Evolutionary conservation across 2,329 filamentous ascomycete genomes (phyloP).

Genomic region (Aspergillus ruber): DNA sequence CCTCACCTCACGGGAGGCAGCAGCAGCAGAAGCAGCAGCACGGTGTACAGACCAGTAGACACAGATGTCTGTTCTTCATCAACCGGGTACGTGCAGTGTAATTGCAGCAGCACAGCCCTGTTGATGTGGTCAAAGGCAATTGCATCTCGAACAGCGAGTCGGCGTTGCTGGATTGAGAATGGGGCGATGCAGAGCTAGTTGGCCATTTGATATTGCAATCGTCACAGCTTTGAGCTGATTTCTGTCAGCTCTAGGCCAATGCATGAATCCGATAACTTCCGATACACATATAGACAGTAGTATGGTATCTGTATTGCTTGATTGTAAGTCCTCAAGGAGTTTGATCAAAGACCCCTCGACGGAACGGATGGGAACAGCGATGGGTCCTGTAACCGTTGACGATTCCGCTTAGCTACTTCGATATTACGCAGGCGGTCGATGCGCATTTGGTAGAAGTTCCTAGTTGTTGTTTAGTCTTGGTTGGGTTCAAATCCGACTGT

Average conservation of each 20-base stretch:
- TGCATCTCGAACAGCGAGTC: not conserved
- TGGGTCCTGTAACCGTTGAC: conserved; percentile 71
- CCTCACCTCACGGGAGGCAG: too few relatives aligned
- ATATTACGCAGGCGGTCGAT: conserved; percentile 69
- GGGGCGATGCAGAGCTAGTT: not conserved
- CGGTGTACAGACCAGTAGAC: too few relatives aligned
- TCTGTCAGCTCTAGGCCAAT: too few relatives aligned
- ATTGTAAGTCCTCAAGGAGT: not conserved
- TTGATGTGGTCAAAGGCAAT: not conserved
- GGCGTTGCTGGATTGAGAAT: not conserved
- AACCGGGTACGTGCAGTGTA: too few relatives aligned
- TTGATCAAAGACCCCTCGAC: conserved; percentile 42
- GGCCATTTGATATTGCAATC: not conserved
- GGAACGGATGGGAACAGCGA: conserved; percentile 81
- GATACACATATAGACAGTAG: too few relatives aligned
- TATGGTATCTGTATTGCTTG: not conserved
- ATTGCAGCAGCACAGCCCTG: too few relatives aligned
- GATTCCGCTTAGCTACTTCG: conserved; percentile 74
- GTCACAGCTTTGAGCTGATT: not conserved
- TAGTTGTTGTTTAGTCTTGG: conserved; percentile 28
- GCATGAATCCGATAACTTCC: too few relatives aligned
- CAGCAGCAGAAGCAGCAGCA: too few relatives aligned
- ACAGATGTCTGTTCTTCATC: too few relatives aligned
- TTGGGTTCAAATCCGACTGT: not conserved
- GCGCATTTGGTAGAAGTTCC: conserved; percentile 80